Conservation (phyloP, 1,139 yeast genomes). For the Lodderomyces pseudojiufengensis region DNA sequence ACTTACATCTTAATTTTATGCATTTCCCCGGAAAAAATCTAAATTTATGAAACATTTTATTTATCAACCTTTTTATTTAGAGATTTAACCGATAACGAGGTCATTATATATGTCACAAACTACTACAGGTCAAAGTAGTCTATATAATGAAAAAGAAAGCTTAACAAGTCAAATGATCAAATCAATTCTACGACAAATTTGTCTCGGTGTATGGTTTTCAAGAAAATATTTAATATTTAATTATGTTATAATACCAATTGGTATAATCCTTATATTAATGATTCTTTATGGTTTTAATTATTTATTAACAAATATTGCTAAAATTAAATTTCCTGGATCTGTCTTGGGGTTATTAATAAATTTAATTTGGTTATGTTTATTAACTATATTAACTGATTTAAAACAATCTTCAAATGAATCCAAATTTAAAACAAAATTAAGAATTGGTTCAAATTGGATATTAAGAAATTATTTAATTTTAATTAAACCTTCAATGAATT, state of each 20-base stretch:
- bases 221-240: slow-evolving; percentile 30
- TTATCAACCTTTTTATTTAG: no score
- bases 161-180: no score
- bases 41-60: no score
- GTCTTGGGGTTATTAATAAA: slow-evolving; percentile 71
- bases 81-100: no score
- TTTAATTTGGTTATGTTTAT: slow-evolving; percentile 44
- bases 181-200: slow-evolving; percentile 7
- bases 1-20: no score
- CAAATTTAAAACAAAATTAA: slow-evolving; percentile 13
- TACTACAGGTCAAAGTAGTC: no score
- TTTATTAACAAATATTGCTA: slow-evolving; percentile 44
- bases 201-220: slow-evolving; percentile 27
- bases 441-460: slow-evolving; percentile 30
- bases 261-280: slow-evolving; percentile 29
- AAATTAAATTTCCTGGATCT: slow-evolving; percentile 67
- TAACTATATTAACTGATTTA: slow-evolving; percentile 21
- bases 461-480: slow-evolving; percentile 43
- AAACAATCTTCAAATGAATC: slow-evolving; percentile 6
- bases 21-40: no score
- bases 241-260: slow-evolving; percentile 35
- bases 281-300: slow-evolving; percentile 64
- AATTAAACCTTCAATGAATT: slow-evolving; percentile 64
- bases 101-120: no score
- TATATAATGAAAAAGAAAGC: background rate